Evolutionary conservation across 768 basidiomycete species (phyloP), one percentile per base, ranked within the genome.

Genomic region (Mycena indigotica): DNA sequence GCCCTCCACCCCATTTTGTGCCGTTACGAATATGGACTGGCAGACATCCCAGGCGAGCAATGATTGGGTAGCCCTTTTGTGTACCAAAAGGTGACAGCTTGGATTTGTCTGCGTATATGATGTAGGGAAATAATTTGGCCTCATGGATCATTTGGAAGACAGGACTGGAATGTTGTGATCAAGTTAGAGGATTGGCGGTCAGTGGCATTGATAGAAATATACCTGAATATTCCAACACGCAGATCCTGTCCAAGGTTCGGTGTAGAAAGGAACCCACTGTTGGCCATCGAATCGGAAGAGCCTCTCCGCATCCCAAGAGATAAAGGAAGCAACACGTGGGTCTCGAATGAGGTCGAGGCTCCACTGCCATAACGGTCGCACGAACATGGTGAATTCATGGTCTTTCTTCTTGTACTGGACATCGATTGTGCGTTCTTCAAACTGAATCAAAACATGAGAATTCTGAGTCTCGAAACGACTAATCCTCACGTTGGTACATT

Each of bases 81-180:
- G 69, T 72, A 0, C 76, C 72, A 65, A 77, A 77, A 2, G 70
- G 67, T 2, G 74, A 78, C 1, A 78, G 58, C 15, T 70, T 67
- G 1, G 72, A 69, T 49, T 78, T 78, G 61, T 80, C 76, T 4
- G 77, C 73, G 67, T 77, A 80, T 0, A 79, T 35, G 24, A 77
- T 72, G 25, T 74, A 67, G 5, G 60, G 57, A 17, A 75, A 60
- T 0, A 72, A 69, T 24, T 70, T 69, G 2, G 61, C 70, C 28
- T 50, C 59, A n/a, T 19, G 26, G 26, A 19, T 40, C 4, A 8
- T 53, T 30, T 23, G 70, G 69, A 23, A 75, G 26, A 48, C 53
- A 2, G 23, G 41, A 40, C 62, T 66, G 60, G n/a, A n/a, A n/a
- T n/a, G n/a, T n/a, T n/a, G n/a, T n/a, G n/a, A n/a, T n/a, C n/a